Evolutionary conservation across 2,329 filamentous ascomycete species (phyloP).

Genomic region (Xylariaceae sp.): DNA sequence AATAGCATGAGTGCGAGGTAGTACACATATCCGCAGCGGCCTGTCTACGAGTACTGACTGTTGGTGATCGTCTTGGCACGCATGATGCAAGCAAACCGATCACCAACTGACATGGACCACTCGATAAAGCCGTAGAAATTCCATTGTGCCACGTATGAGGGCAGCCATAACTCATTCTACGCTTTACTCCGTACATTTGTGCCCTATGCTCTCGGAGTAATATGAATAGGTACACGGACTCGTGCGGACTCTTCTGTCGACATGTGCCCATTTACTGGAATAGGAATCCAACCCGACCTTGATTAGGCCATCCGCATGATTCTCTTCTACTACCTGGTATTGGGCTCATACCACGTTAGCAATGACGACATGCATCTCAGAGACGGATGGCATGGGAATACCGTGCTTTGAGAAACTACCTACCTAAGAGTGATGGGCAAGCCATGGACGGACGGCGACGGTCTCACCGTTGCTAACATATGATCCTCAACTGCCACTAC

Average conservation of each 20-base stretch:
- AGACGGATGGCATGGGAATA: not conserved
- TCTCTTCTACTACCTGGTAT: not conserved
- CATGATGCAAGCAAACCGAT: constrained; percentile 13
- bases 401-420: no score
- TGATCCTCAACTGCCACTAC: no score
- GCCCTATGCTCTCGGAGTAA: not conserved
- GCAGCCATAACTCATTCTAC: not conserved
- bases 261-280: not conserved
- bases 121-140: constrained; percentile 1
- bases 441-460: not conserved
- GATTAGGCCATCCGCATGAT: not conserved
- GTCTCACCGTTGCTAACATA: no score
- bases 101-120: constrained; percentile 2
- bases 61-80: constrained; percentile 12
- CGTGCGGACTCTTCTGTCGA: no score
- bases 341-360: not conserved
- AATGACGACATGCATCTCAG: not conserved
- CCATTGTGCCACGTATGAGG: constrained; percentile 17
- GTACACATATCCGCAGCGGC: no score
- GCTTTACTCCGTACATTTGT: not conserved
- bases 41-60: not conserved
- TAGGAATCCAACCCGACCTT: constrained; percentile 1
- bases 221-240: no score
- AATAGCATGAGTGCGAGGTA: no score
- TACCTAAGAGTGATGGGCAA: not conserved